phyloP scores from a whole-genome alignment of 345 rosid species.

The Erysimum cheiranthoides region DNA sequence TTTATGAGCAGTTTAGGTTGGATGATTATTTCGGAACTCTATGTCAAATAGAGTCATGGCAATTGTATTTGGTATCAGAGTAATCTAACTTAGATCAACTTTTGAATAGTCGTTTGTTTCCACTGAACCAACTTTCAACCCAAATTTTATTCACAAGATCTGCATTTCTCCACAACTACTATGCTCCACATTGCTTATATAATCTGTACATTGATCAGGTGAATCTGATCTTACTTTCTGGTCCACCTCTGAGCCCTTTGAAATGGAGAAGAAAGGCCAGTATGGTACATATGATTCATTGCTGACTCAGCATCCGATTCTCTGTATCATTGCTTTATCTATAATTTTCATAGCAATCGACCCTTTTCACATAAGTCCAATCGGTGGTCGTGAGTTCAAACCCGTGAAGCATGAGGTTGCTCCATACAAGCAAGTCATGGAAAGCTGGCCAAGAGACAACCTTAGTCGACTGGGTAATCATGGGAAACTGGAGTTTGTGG shows the following conservation, averaged over 20 bases:
- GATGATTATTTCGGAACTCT: conserved; percentile 7
- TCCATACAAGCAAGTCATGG: conserved; percentile 84
- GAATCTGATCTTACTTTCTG: conserved; percentile 32
- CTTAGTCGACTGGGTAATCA: conserved; percentile 56
- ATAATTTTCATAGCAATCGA: conserved; percentile 70
- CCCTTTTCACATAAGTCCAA: conserved; percentile 77
- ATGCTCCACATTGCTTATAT: conserved; percentile 27
- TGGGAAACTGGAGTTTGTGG: conserved; percentile 80
- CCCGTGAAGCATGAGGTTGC: conserved; percentile 91
- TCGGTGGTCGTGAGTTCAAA: conserved; percentile 73
- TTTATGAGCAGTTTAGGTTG: conserved; percentile 24
- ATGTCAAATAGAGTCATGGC: conserved; percentile 31
- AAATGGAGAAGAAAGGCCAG: conserved; percentile 64
- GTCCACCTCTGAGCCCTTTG: conserved; percentile 29
- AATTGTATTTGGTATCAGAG: conserved; percentile 33
- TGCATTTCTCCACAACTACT: conserved; percentile 41
- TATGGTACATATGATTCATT: conserved; percentile 47
- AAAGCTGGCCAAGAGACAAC: conserved; percentile 85
- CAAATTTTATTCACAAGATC: conserved; percentile 39
- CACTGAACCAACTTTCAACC: conserved; percentile 45
- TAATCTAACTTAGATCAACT: conserved; percentile 33
- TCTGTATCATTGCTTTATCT: conserved; percentile 53
- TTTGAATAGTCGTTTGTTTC: conserved; percentile 26
- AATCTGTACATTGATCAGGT: conserved; percentile 30
- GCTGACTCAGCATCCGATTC: conserved; percentile 54